Percentiles rank a stretch among this genome's conserved stretches.
phyloP scores from a whole-genome alignment of 306 rosid genomes.

The Corylus americana region DNA sequence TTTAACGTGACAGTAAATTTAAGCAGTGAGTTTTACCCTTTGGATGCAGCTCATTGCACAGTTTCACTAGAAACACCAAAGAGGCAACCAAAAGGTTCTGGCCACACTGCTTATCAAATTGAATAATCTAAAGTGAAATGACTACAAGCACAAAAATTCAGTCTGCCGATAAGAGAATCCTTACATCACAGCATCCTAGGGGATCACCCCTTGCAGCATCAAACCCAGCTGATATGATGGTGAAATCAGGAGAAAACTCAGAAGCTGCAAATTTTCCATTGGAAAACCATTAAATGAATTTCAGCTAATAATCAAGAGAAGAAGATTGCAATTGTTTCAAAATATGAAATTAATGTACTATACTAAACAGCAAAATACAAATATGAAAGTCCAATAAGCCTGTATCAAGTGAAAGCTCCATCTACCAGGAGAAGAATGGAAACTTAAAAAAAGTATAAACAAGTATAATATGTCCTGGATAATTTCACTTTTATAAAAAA shows the following conservation, averaged over 20 bases:
- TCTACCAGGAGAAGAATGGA: not conserved
- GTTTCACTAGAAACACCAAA: slow-evolving; percentile 3
- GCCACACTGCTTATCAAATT: slow-evolving; percentile 1
- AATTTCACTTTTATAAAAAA: not conserved
- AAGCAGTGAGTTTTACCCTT: slow-evolving; percentile 1
- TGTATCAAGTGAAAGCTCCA: slow-evolving; percentile 4
- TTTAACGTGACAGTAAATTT: not conserved
- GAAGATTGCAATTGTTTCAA: slow-evolving; percentile 12
- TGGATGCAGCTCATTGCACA: slow-evolving; percentile 23
- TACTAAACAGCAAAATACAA: slow-evolving; percentile 1
- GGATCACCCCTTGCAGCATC: slow-evolving; percentile 99
- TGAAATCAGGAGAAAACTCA: slow-evolving; percentile 84
- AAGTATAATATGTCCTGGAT: not conserved
- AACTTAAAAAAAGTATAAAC: not conserved
- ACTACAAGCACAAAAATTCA: not conserved
- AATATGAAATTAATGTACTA: not conserved
- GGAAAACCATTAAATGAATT: slow-evolving; percentile 19
- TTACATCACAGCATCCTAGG: slow-evolving; percentile 94
- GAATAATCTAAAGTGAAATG: slow-evolving; percentile 1
- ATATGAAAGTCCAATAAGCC: not conserved
- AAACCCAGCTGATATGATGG: slow-evolving; percentile 97
- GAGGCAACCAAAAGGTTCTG: not conserved
- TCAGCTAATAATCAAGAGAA: slow-evolving; percentile 5
- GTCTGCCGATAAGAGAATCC: slow-evolving; percentile 15
- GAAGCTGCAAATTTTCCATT: slow-evolving; percentile 63